Base-by-base conservation (phyloP, 805 yeast genomes). In the Pichia californica region DNA sequence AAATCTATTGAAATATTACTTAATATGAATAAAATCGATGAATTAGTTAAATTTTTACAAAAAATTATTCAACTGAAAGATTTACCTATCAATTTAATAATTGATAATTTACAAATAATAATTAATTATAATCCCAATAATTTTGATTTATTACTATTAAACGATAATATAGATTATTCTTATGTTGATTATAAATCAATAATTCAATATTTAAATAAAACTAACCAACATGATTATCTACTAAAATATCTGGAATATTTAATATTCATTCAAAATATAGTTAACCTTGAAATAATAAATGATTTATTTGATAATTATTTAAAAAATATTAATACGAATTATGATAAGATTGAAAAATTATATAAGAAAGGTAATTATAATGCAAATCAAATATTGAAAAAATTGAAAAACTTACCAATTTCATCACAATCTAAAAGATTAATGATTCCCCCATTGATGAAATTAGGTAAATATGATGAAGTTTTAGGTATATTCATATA, bases 1-100 rank as follows among this genome's bases (percentile, higher is more conserved):
- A 77, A 80, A 40, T 94, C 96, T 0, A 64, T 93, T 33, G 63
- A 70, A 5, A 69, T 85, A 55, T 64, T 91, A 16, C 62, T 66
- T n/a, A 60, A 58, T 13, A 45, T 73, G 9, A 34, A 27, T 14
- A 20, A 40, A 31, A n/a, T 19, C 8, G 28, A 33, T 10, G 18
- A 40, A 18, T 30, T 44, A 13, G 34, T 49, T 11, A 10, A 8
- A 2, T 85, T 85, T 54, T 57, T 84, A 29, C 79, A 76, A 46
- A 75, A 73, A 43, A 61, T 87, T 28, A 66, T 36, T 6, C 34
- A 41, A 23, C 7, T 32, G 10, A 23, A 69, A 3, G 64, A 71
- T 45, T 66, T 69, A 1, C 47, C 76, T 33, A 49, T 83, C 13
- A 74, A 72, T 15, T 58, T 83, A 14, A 69, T 87, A 1, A 71